Percentiles rank a stretch among this genome's conserved stretches.
These are phyloP conservation scores for Emericellopsis cladophorae DNA, from an alignment of 2,329 filamentous ascomycete species.

Conservation along the genomic window DNA sequence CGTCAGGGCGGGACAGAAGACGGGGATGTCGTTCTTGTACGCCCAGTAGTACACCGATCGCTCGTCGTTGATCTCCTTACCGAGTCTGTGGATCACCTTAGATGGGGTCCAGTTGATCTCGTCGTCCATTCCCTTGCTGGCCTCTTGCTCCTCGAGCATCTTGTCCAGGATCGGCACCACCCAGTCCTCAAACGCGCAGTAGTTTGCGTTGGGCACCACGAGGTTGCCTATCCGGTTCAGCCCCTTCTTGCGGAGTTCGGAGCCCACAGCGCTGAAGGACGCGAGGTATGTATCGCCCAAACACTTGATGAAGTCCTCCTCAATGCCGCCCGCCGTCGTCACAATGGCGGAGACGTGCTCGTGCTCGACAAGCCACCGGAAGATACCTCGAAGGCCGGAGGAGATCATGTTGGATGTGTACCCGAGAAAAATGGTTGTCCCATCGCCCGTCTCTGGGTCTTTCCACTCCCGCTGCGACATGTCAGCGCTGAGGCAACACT, in stretches of 20 bases:
- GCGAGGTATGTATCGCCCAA: conserved; percentile 88
- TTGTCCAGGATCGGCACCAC: conserved; percentile 86
- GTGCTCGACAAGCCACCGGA: conserved; percentile 89
- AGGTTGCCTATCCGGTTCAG: conserved; percentile 95
- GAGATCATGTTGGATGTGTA: conserved; percentile 98
- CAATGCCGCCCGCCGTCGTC: conserved; percentile 87
- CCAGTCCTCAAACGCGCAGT: conserved; percentile 98
- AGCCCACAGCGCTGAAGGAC: conserved; percentile 67
- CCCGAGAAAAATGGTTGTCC: conserved; percentile 89
- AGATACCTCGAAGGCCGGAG: conserved; percentile 79
- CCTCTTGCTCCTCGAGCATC: conserved; percentile 90
- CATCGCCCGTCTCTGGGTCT: conserved; percentile 64
- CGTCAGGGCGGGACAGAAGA: conserved; percentile 92
- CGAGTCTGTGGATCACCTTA: conserved; percentile 79
- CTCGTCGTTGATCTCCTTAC: conserved; percentile 89
- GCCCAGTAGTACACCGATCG: conserved; percentile 94
- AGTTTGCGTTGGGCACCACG: conserved; percentile 87
- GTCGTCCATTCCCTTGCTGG: conserved; percentile 51
- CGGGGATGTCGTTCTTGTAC: conserved; percentile 89
- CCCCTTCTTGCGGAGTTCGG: conserved; percentile 67
- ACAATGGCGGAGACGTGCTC: conserved; percentile 87
- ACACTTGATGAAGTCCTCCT: conserved; percentile 98
- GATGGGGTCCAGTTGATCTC: conserved; percentile 86
- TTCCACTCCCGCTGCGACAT: conserved; percentile 54
- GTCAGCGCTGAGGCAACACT: conserved; percentile 6